Percentiles rank a stretch among this genome's conserved stretches.
Evolutionary conservation across 192 early-diverging fungal genomes (phyloP).

Genomic region (Chytriomyces sp.): DNA sequence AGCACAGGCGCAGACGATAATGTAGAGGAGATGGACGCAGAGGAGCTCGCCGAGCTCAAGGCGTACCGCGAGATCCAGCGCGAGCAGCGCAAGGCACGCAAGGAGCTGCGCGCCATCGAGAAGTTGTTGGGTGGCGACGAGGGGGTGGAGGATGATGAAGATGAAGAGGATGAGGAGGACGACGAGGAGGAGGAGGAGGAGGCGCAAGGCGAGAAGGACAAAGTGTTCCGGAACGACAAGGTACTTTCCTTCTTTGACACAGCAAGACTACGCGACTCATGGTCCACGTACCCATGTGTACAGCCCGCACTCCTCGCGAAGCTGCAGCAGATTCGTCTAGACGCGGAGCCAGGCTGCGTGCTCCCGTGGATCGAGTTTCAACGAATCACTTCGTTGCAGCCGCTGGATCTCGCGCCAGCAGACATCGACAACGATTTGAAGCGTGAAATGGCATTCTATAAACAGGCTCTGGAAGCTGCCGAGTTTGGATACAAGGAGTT

Average conservation of each 20-base stretch:
- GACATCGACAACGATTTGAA: slow-evolving; percentile 86
- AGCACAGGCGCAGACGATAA: slow-evolving; percentile 16
- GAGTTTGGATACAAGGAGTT: slow-evolving; percentile 65
- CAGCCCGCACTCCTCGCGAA: slow-evolving; percentile 44
- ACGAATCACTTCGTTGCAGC: slow-evolving; percentile 40
- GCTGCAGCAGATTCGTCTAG: slow-evolving; percentile 46
- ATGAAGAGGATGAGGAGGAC: slow-evolving; percentile 32
- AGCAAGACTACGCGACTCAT: neutral
- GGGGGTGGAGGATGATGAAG: slow-evolving; percentile 24
- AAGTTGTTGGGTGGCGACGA: slow-evolving; percentile 16
- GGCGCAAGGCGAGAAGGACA: neutral
- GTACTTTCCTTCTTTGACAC: neutral
- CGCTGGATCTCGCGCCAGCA: slow-evolving; percentile 31
- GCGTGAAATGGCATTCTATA: slow-evolving; percentile 91
- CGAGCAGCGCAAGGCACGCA: slow-evolving; percentile 42
- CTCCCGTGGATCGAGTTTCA: slow-evolving; percentile 57
- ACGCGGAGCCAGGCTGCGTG: slow-evolving; percentile 16
- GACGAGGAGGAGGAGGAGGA: slow-evolving; percentile 31
- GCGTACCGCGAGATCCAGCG: slow-evolving; percentile 32
- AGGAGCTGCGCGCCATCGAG: slow-evolving; percentile 42
- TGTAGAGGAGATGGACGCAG: slow-evolving; percentile 15
- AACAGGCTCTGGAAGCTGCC: slow-evolving; percentile 85
- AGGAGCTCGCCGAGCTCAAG: slow-evolving; percentile 18
- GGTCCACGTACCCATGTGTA: neutral
- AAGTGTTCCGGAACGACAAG: slow-evolving; percentile 18